Evolutionary conservation across 139 green algal species (phyloP).

Genomic region (Chlorella sorokiniana): DNA sequence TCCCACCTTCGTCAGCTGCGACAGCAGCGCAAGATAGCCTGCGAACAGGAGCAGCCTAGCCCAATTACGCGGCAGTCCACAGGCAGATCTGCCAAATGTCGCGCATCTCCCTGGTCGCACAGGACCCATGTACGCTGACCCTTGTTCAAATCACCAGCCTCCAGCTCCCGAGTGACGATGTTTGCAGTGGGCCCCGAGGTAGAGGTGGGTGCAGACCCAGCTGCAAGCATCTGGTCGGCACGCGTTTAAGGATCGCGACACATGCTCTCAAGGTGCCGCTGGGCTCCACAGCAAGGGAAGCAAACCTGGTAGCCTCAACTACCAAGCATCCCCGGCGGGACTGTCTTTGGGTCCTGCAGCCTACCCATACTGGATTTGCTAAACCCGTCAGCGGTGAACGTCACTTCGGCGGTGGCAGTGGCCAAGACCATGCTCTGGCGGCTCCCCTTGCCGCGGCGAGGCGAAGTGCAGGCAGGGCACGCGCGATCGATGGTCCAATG

Average conservation of each 20-base stretch:
- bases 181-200: slow-evolving; percentile 6
- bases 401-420: neutral
- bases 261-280: too few species aligned
- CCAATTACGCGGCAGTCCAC: neutral
- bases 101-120: neutral
- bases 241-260: neutral
- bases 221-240: neutral
- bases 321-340: too few species aligned
- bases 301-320: neutral
- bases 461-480: neutral
- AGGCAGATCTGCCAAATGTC: neutral
- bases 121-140: neutral
- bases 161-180: slow-evolving; percentile 33
- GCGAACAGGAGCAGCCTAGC: neutral
- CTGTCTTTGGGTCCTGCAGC: neutral
- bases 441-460: too few species aligned
- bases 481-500: too few species aligned
- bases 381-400: neutral
- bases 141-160: slow-evolving; percentile 41
- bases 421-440: neutral
- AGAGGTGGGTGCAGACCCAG: neutral
- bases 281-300: too few species aligned
- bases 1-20: slow-evolving; percentile 81
- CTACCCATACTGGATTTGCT: slow-evolving; percentile 8
- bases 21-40: slow-evolving; percentile 81